phyloP scores from a whole-genome alignment of 441 rosid genomes.

The Omphalea diandra region DNA sequence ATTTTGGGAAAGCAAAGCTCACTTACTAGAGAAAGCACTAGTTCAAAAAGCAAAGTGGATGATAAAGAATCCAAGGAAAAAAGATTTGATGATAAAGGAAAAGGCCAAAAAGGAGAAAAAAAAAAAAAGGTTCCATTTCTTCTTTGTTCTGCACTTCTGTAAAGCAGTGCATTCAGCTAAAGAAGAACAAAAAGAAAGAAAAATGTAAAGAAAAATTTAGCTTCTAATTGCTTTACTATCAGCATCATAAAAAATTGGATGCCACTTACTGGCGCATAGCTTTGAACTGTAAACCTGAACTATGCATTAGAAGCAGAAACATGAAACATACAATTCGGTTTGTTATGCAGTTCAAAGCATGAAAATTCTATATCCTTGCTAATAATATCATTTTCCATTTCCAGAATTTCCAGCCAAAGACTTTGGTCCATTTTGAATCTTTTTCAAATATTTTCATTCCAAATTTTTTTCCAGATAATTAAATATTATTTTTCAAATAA shows the following conservation, averaged over 20 bases:
- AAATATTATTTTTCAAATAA: neutral
- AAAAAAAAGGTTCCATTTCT: neutral
- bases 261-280: neutral
- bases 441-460: neutral
- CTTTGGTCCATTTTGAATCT: too few species aligned
- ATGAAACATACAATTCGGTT: neutral
- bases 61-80: slow-evolving; percentile 24
- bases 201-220: neutral
- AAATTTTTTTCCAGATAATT: neutral
- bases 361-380: neutral
- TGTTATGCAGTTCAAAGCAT: neutral
- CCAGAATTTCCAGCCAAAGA: too few species aligned
- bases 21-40: neutral
- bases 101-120: too few species aligned
- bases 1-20: slow-evolving; percentile 7
- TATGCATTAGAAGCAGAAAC: slow-evolving; percentile 1
- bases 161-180: neutral
- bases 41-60: slow-evolving; percentile 11
- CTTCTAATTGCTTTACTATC: neutral
- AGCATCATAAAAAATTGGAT: slow-evolving; percentile 9
- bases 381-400: neutral
- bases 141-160: slow-evolving; percentile 11
- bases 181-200: neutral
- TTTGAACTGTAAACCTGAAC: neutral
- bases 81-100: slow-evolving; percentile 14